phyloP scores from a whole-genome alignment of 352 stramenopile species.

The Globisporangium recalcitrans region DNA sequence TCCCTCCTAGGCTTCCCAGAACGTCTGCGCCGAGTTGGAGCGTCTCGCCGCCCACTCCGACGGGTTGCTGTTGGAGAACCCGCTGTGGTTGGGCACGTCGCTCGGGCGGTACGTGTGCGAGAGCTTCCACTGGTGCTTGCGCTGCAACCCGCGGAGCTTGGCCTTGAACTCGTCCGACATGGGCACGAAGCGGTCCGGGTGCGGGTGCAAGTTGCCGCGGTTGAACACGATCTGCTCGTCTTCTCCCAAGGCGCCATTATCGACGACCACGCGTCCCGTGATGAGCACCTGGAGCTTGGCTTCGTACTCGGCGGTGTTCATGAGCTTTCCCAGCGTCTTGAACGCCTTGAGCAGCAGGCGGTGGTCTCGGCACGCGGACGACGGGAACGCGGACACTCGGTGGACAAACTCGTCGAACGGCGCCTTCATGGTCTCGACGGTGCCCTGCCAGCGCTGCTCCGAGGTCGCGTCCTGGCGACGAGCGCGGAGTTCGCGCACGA shows the following conservation, averaged over 20 bases:
- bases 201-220: conserved; percentile 50
- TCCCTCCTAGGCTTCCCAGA: conserved; percentile 5
- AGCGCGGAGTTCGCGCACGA: conserved; percentile 36
- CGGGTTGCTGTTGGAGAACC: conserved; percentile 40
- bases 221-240: conserved; percentile 49
- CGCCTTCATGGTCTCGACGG: conserved; percentile 25
- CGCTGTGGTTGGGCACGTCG: conserved; percentile 30
- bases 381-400: conserved; percentile 16
- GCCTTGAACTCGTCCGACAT: conserved; percentile 35
- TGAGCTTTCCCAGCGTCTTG: conserved; percentile 23
- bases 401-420: conserved; percentile 28
- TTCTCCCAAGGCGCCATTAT: conserved; percentile 1
- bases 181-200: conserved; percentile 37
- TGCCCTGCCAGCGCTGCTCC: conserved; percentile 35
- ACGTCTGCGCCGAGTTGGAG: conserved; percentile 10
- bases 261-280: conserved; percentile 30
- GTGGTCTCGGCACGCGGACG: conserved; percentile 30
- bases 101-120: conserved; percentile 41
- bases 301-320: conserved; percentile 31
- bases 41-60: conserved; percentile 27
- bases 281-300: conserved; percentile 46
- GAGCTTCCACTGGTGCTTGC: conserved; percentile 27
- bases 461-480: conserved; percentile 29
- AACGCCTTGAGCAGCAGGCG: conserved; percentile 49
- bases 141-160: conserved; percentile 27